Conservation (phyloP, 1,284 basidiomycete species). For the Leucoagaricus sp. region DNA sequence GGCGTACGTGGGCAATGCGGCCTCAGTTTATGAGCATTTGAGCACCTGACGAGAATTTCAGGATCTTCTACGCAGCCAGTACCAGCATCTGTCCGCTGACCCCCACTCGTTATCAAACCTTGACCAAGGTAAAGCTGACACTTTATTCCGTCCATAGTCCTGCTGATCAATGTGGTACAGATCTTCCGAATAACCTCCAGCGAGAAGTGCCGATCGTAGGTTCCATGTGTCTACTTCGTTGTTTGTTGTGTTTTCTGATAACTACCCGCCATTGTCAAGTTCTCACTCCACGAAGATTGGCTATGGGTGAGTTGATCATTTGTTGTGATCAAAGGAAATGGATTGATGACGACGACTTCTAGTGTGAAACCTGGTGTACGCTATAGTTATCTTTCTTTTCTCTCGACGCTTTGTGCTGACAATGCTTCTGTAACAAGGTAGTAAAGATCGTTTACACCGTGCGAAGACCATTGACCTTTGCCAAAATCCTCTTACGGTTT, state of each 20-base stretch:
- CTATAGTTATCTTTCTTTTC: background rate
- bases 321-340: background rate
- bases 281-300: conserved; percentile 89
- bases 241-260: background rate
- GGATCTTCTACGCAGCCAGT: conserved; percentile 90
- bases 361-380: conserved; percentile 90
- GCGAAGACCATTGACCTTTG: conserved; percentile 93
- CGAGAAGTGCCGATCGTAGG: conserved; percentile 85
- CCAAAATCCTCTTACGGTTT: conserved; percentile 87
- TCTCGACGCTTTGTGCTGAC: background rate
- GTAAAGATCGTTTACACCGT: conserved; percentile 76
- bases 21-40: conserved; percentile 11
- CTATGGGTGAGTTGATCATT: conserved; percentile 71
- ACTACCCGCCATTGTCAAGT: conserved; percentile 42
- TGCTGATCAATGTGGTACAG: conserved; percentile 37
- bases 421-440: conserved; percentile 42
- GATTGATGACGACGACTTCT: background rate
- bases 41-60: conserved; percentile 28
- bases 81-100: conserved; percentile 92
- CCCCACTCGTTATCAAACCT: conserved; percentile 93
- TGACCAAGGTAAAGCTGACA: conserved; percentile 75
- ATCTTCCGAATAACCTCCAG: conserved; percentile 92
- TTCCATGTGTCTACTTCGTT: conserved; percentile 14
- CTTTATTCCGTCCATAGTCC: background rate
- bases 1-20: conserved; percentile 49